A percentile compares a stretch with the other conserved stretches of the same genome.
Evolutionary conservation across 1,284 basidiomycete species (phyloP).

Genomic region (Cryptococcus sp.): DNA sequence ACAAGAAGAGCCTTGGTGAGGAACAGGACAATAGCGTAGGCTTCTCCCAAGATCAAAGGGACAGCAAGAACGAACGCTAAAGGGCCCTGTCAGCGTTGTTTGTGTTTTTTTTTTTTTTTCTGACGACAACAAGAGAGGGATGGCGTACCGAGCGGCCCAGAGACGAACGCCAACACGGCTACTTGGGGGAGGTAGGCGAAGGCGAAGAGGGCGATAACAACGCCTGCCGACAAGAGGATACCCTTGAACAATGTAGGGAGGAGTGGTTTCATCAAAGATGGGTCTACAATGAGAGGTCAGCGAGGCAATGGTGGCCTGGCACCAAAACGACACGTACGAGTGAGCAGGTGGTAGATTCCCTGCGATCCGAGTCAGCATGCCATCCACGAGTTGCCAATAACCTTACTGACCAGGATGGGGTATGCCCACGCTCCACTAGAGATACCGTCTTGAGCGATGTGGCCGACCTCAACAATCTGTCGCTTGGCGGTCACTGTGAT

Average conservation of each 20-base stretch:
- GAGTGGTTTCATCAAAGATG: conserved; percentile 47
- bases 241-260: conserved; percentile 47
- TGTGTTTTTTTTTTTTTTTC: no score
- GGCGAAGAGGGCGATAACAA: conserved; percentile 56
- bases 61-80: conserved; percentile 51
- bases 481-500: conserved; percentile 28
- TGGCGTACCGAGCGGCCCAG: conserved; percentile 57
- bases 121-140: neutral
- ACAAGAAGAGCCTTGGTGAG: conserved; percentile 55
- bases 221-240: conserved; percentile 41
- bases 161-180: conserved; percentile 61
- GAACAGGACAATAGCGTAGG: conserved; percentile 53
- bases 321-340: conserved; percentile 25
- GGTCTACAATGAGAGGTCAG: conserved; percentile 34
- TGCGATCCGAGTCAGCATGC: conserved; percentile 8
- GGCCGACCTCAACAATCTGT: conserved; percentile 33
- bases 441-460: conserved; percentile 44
- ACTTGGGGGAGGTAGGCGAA: conserved; percentile 69
- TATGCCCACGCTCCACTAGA: conserved; percentile 51
- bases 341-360: conserved; percentile 49
- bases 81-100: neutral
- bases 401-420: conserved; percentile 47
- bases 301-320: neutral
- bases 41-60: conserved; percentile 52
- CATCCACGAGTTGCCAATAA: neutral